Evolutionary conservation across 495 filamentous ascomycete species (phyloP), one percentile per base, ranked within the genome.

Genomic region (Tuber melanosporum): DNA sequence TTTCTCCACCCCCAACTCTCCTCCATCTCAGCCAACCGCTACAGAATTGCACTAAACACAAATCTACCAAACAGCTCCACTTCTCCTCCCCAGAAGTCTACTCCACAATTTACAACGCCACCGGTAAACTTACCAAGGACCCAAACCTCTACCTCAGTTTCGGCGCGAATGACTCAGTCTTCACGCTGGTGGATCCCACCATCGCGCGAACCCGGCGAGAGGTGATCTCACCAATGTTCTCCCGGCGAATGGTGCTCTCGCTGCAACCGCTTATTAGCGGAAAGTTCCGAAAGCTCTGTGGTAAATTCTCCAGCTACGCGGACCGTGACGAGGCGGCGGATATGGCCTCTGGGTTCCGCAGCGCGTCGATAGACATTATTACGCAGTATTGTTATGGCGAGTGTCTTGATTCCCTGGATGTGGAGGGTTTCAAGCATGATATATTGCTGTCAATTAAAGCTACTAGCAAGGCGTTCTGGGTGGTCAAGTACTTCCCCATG

Each of bases 51-150:
- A 3, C 52, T 62, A 26, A 62, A 14, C 3, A 19, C 49, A n/a
- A 57, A 14, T 32, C 3, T 26, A 49, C n/a, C 3, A 41, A 26
- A 2, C 73, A 87, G 86, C 82, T 86, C 19, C 86, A 87, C 73
- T 87, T 87, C 76, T 74, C 78, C 2, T 78, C 82, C 6, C 86
- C 86, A 12, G 74, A 83, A 8, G 84, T 81, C 22, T 87, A 87
- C 73, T 76, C 83, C 32, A 83, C 83, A 26, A 86, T 87, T 19
- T 87, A 86, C 76, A 84, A 83, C 74, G 42, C 75, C 12, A 77
- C 75, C 15, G 78, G 78, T 17, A 83, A 84, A 22, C 84, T 86
- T 79, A 75, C 83, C 73, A 87, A 87, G 76, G 85, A 87, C 19
- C 71, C 72, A 15, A 41, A 22, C 3, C 73, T 85, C 19, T 87